A percentile compares a stretch with the other conserved stretches of the same genome.
These are phyloP conservation scores for Sicyos baderoa DNA, from an alignment of 306 rosid species.

Conservation along the genomic window DNA sequence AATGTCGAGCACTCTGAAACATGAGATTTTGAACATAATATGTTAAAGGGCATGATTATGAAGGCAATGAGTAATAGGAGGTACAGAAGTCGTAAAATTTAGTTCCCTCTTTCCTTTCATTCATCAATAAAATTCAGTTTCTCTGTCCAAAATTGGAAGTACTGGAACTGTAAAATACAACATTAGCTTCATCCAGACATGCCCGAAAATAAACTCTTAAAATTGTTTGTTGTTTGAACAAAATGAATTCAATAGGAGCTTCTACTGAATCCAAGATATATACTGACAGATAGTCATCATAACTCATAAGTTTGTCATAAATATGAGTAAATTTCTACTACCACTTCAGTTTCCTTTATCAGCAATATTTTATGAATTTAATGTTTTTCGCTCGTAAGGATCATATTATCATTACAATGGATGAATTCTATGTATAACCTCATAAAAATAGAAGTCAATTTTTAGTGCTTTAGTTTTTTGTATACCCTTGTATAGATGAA, in stretches of 20 bases:
- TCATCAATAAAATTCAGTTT: no score
- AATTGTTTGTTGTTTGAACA: not conserved
- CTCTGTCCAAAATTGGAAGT: no score
- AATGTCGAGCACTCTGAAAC: conserved; percentile 55
- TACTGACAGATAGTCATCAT: not conserved
- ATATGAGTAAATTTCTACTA: conserved; percentile 1
- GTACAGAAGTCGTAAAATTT: not conserved
- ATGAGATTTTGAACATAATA: conserved; percentile 9
- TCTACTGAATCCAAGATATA: not conserved
- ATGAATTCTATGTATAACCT: not conserved
- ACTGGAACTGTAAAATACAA: not conserved
- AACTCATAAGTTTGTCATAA: not conserved
- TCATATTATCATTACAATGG: not conserved
- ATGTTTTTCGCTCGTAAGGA: not conserved
- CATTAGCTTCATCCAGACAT: not conserved
- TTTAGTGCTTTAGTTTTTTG: not conserved
- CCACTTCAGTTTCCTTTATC: conserved; percentile 7
- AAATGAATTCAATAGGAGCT: not conserved
- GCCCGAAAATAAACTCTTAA: not conserved
- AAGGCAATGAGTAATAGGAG: conserved; percentile 6
- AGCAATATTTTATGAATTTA: not conserved
- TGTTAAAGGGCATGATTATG: not conserved
- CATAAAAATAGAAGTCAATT: not conserved
- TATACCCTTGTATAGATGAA: not conserved
- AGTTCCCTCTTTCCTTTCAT: no score